Base-by-base conservation (phyloP, 805 yeast species). In the Suhomyces emberorum region DNA sequence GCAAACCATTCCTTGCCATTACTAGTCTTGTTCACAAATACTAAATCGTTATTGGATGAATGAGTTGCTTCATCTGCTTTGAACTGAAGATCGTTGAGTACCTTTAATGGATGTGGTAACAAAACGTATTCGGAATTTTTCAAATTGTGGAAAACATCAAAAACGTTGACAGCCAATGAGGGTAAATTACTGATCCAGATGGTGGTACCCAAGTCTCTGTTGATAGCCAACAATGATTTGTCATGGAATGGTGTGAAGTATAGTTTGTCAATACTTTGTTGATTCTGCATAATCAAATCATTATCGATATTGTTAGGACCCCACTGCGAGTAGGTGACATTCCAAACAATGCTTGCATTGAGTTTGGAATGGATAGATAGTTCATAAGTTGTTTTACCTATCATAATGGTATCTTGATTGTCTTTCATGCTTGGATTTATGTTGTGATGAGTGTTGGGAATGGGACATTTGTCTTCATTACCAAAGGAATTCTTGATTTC, bases 211-310 rank as follows among this genome's bases (percentile, higher is more conserved):
- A 76, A 63, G 35, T 75, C 70, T 10, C 77, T 64, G 52, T 86
- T 85, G 28, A 86, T 73, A 0, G 95, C 96, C 37, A 89, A 58
- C 11, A 91, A 58, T 0, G 95, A 77, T 38, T 75, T 79, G 55
- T 88, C 95, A 51, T 83, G 86, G 52, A 87, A 79, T 1, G 97
- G 95, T 4, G 91, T 81, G 43, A 91, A 78, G 46, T 83, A 84
- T 3, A 88, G 63, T 23, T 81, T 79, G 58, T 89, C 98, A 12
- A 71, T 55, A 3, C 95, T 79, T 35, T 63, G 63, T 15, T 70
- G 66, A 32, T 63, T 63, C 45, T 78, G 79, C 24, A 51, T 49
- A 2, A 66, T 68, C 28, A 77, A 57, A 46, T 77, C 82, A 28
- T 63, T 65, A 57, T 91, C 95, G 35, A 88, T 65, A 46, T 86